Base-by-base conservation (phyloP, 768 basidiomycete genomes). In the Gautieria morchelliformis region DNA sequence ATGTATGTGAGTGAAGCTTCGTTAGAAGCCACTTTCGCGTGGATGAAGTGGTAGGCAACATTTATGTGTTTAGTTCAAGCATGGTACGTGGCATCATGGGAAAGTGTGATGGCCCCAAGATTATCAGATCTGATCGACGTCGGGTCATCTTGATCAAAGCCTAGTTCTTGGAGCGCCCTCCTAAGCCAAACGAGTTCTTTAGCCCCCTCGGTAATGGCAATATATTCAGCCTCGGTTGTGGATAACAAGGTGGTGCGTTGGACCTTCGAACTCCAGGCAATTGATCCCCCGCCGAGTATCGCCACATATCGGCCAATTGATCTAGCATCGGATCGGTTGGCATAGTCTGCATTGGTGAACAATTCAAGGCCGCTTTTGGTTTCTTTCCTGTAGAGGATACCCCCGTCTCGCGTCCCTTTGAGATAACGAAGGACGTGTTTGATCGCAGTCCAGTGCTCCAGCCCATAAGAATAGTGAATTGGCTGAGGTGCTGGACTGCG, bases 21-120 rank as follows among this genome's bases (percentile, higher is more conserved):
- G 3, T 64, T 53, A 8, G 61, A 49, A 5, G 67, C 62, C 4
- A 77, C 63, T 1, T 58, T 58, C 57, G 78, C 68, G 1, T 70
- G 66, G 17, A 76, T 57, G 53, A 67, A 73, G 58, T 78, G n/a
- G n/a, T n/a, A n/a, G n/a, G n/a, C n/a, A n/a, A n/a, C n/a, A n/a
- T n/a, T n/a, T n/a, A n/a, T n/a, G 74, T 78, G 78, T 61, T 75
- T 78, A 10, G 69, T 66, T 15, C 70, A 62, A 2, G 63, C 50
- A 56, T 78, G 75, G 53, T 67, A 66, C 1, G 61, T 45, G 0
- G 73, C 66, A 52, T 78, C 72, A 7, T 66, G 59, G 0, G 71
- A 53, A 3, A 70, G 44, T 0, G 56, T 60, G 41, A 65, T 64
- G 12, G 62, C 62, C 7, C 59, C 57, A 45, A 68, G 65, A 45